These are phyloP conservation scores for Hypoxylon trugodes DNA, from an alignment of 495 filamentous ascomycete genomes.

Conservation along the genomic window DNA sequence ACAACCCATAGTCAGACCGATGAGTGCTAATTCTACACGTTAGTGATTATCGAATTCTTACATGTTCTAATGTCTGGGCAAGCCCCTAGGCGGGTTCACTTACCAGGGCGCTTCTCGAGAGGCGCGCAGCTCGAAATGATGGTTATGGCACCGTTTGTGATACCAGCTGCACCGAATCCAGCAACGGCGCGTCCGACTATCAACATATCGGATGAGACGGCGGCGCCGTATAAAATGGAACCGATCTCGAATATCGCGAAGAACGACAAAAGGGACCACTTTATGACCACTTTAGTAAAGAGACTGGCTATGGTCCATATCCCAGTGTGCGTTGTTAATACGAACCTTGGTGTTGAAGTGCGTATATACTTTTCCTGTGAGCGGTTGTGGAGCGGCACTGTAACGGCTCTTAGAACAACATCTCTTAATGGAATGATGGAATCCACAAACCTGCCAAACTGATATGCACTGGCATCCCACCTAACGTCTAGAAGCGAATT, in stretches of 20 bases:
- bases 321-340: background rate
- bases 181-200: background rate
- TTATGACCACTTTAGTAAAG: background rate
- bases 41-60: background rate
- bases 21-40: background rate
- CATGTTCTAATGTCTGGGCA: too few species aligned
- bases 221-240: background rate
- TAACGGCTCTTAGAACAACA: background rate
- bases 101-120: background rate
- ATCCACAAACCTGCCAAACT: background rate
- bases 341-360: background rate
- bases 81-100: too few species aligned
- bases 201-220: background rate
- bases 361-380: background rate
- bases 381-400: background rate
- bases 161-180: background rate
- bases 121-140: background rate
- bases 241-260: background rate
- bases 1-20: conserved; percentile 2
- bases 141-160: background rate
- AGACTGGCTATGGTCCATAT: background rate
- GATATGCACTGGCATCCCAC: conserved; percentile 3
- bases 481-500: background rate
- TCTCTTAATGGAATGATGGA: background rate
- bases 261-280: background rate